A percentile compares a stretch with the other conserved stretches of the same genome.
These are phyloP conservation scores for Neoarthrinium moseri DNA, from an alignment of 2,329 filamentous ascomycete species.

Conservation along the genomic window DNA sequence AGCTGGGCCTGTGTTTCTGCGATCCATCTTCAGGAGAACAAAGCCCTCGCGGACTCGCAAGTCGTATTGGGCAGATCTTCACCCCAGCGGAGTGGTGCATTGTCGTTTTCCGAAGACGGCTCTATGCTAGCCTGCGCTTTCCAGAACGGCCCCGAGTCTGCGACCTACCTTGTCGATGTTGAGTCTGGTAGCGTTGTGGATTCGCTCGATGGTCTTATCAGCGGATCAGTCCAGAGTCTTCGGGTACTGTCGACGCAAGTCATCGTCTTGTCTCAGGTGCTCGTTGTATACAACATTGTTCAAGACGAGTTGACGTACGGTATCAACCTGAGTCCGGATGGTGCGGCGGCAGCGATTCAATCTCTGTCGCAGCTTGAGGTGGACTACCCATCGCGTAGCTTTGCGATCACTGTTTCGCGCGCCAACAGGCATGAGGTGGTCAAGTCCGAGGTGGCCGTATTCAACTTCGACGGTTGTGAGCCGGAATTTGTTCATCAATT, in stretches of 20 bases:
- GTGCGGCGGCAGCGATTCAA: constrained; percentile 30
- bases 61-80: constrained; percentile 24
- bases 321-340: constrained; percentile 50
- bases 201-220: constrained; percentile 66
- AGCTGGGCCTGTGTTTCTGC: constrained; percentile 72
- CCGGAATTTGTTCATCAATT: constrained; percentile 59
- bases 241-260: constrained; percentile 72
- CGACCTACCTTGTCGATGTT: constrained; percentile 76
- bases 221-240: constrained; percentile 64
- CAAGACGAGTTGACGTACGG: constrained; percentile 71
- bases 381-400: constrained; percentile 62
- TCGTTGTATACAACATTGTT: constrained; percentile 84
- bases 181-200: constrained; percentile 64
- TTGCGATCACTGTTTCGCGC: constrained; percentile 57
- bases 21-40: constrained; percentile 47
- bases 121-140: constrained; percentile 74
- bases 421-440: constrained; percentile 26
- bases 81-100: constrained; percentile 53
- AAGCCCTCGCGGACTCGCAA: constrained; percentile 31
- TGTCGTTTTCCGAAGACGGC: constrained; percentile 81
- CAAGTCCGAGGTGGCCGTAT: constrained; percentile 62
- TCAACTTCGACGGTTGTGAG: constrained; percentile 58
- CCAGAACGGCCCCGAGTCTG: constrained; percentile 52
- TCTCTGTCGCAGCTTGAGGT: constrained; percentile 68
- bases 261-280: constrained; percentile 69